Percentiles rank a stretch among this genome's conserved stretches.
Conservation (phyloP, 805 yeast species). For the Myxozyma melibiosi region DNA sequence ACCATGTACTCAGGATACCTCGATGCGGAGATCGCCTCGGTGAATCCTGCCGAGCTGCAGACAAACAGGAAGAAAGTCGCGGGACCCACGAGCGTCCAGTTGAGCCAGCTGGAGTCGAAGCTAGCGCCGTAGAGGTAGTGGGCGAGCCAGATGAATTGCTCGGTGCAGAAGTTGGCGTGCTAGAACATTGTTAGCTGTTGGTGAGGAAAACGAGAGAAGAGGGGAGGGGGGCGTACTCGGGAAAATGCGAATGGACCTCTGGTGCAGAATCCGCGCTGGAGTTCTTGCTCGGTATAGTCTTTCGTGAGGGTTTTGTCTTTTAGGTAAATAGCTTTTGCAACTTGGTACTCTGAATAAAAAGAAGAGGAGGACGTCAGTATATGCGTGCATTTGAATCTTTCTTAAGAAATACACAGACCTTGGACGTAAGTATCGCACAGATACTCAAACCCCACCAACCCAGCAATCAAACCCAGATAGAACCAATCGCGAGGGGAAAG, state of each 20-base stretch:
- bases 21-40: slow-evolving; percentile 16
- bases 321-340: slow-evolving; percentile 4
- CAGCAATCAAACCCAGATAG: slow-evolving; percentile 1
- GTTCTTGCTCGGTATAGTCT: slow-evolving; percentile 2
- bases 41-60: slow-evolving; percentile 5
- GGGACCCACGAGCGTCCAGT: slow-evolving; percentile 23
- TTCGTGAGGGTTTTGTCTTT: not conserved
- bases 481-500: not conserved
- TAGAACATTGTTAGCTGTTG: not conserved
- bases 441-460: slow-evolving; percentile 7
- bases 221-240: slow-evolving; percentile 2
- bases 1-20: slow-evolving; percentile 17
- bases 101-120: slow-evolving; percentile 1
- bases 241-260: slow-evolving; percentile 24
- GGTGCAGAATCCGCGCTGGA: slow-evolving; percentile 26
- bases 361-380: not conserved
- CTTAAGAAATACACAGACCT: not conserved
- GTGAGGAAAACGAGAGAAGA: not conserved
- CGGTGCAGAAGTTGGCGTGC: slow-evolving; percentile 39
- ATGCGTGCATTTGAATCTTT: no score
- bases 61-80: slow-evolving; percentile 5
- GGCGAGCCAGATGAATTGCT: slow-evolving; percentile 24
- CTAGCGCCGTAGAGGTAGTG: slow-evolving; percentile 20
- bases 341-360: slow-evolving; percentile 1
- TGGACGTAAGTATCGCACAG: slow-evolving; percentile 17